Percentiles rank a stretch among this genome's conserved stretches.
Conservation (phyloP, 2,329 filamentous ascomycete species). For the Penicillium vulpinum region DNA sequence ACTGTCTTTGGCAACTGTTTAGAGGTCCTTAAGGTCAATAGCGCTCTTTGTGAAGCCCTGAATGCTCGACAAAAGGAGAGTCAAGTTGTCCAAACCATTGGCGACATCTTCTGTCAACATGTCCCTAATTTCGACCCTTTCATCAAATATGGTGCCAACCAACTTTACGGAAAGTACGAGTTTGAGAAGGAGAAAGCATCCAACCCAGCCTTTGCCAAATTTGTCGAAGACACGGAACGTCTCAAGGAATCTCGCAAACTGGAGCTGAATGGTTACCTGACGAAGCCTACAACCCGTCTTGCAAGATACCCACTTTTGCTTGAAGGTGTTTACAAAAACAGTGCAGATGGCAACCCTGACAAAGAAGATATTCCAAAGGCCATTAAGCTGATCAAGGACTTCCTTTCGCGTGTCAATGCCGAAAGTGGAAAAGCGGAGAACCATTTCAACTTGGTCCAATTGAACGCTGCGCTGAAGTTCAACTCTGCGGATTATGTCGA, state of each 20-base stretch:
- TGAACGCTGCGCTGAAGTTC: constrained; percentile 91
- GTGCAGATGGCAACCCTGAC: constrained; percentile 83
- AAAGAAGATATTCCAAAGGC: constrained; percentile 91
- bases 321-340: constrained; percentile 89
- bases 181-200: constrained; percentile 93
- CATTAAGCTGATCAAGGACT: constrained; percentile 79
- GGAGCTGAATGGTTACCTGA: constrained; percentile 95
- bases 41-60: constrained; percentile 79
- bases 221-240: constrained; percentile 94
- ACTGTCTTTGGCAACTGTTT: constrained; percentile 96
- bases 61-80: constrained; percentile 88
- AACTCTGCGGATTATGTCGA: constrained; percentile 87
- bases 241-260: constrained; percentile 95
- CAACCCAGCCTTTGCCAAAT: constrained; percentile 81
- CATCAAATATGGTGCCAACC: constrained; percentile 92
- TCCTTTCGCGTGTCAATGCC: constrained; percentile 83
- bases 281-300: constrained; percentile 92
- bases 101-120: constrained; percentile 91
- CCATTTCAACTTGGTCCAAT: constrained; percentile 87
- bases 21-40: constrained; percentile 91
- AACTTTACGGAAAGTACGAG: constrained; percentile 94
- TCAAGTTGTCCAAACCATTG: constrained; percentile 83
- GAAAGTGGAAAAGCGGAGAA: constrained; percentile 98
- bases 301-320: constrained; percentile 90
- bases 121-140: constrained; percentile 94